phyloP scores from a whole-genome alignment of 768 basidiomycete genomes.

The Leccinellum luteum region DNA sequence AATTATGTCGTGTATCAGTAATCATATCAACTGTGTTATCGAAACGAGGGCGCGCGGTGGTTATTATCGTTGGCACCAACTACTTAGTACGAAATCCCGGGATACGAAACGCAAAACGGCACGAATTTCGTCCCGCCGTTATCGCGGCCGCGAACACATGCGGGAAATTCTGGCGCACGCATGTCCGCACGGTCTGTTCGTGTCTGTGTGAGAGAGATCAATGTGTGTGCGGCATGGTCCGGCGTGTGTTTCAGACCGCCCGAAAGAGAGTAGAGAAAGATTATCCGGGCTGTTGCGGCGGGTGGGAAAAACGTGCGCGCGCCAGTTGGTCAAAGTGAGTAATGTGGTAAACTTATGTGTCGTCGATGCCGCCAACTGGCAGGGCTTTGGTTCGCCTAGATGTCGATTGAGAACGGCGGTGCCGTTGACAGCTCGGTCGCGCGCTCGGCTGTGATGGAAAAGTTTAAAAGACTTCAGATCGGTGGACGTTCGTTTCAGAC shows the following conservation, averaged over 20 bases:
- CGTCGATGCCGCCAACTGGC: not conserved
- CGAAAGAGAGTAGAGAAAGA: not conserved
- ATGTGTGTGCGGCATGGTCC: not conserved
- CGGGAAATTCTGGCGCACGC: not conserved
- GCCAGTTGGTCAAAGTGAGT: not conserved
- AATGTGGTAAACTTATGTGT: not conserved
- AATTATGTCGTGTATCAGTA: not conserved
- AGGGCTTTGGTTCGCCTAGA: not conserved
- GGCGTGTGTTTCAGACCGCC: not conserved
- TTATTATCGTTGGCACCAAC: not conserved
- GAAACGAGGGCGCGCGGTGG: constrained; percentile 15
- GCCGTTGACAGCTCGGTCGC: not conserved
- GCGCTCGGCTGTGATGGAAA: not conserved
- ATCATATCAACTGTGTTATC: not conserved
- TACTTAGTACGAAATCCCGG: not conserved
- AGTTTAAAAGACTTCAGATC: not conserved
- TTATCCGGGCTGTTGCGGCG: not conserved
- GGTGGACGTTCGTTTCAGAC: not conserved
- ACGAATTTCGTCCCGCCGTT: constrained; percentile 3
- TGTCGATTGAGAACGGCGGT: not conserved
- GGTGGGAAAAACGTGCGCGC: not conserved
- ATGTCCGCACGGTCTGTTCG: not conserved
- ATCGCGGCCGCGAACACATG: constrained; percentile 4
- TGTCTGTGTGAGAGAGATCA: constrained; percentile 17
- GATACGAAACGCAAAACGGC: not conserved